Percentiles rank a stretch among this genome's conserved stretches.
phyloP scores from a whole-genome alignment of 2,329 filamentous ascomycete species.

The Rhinocladiella mackenziei region DNA sequence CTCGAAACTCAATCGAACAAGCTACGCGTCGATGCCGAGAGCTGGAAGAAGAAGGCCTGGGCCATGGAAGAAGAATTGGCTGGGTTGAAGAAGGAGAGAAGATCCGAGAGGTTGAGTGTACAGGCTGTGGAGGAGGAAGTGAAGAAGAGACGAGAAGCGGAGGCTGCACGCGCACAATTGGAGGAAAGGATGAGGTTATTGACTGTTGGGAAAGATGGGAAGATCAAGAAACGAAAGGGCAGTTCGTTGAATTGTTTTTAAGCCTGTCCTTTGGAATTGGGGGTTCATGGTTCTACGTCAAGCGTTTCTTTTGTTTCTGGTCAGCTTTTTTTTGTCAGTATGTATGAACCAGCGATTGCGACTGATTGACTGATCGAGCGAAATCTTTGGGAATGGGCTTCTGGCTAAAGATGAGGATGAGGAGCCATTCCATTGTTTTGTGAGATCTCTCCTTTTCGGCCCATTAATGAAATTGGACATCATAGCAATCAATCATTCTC shows the following conservation, averaged over 20 bases:
- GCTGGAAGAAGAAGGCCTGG: conserved; percentile 80
- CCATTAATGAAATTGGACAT: too few relatives aligned
- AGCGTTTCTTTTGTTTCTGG: too few relatives aligned
- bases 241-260: conserved; percentile 96
- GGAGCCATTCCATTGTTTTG: too few relatives aligned
- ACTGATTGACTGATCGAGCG: too few relatives aligned
- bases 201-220: conserved; percentile 47
- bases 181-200: conserved; percentile 93
- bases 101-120: conserved; percentile 60
- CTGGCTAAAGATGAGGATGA: too few relatives aligned
- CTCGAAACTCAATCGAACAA: conserved; percentile 89
- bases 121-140: conserved; percentile 95
- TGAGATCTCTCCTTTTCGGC: too few relatives aligned
- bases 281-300: too few relatives aligned
- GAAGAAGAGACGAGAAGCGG: conserved; percentile 83
- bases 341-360: too few relatives aligned
- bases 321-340: too few relatives aligned
- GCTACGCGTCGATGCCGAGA: conserved; percentile 83
- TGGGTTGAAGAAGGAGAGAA: conserved; percentile 55
- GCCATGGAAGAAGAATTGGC: conserved; percentile 63
- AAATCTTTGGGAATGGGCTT: too few relatives aligned
- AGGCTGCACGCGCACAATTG: conserved; percentile 80
- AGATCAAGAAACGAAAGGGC: conserved; percentile 88
- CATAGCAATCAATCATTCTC: too few relatives aligned
- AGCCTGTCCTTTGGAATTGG: neutral